A percentile compares a stretch with the other conserved stretches of the same genome.
Evolutionary conservation across 495 filamentous ascomycete genomes (phyloP).

Genomic region (Tuber magnatum): DNA sequence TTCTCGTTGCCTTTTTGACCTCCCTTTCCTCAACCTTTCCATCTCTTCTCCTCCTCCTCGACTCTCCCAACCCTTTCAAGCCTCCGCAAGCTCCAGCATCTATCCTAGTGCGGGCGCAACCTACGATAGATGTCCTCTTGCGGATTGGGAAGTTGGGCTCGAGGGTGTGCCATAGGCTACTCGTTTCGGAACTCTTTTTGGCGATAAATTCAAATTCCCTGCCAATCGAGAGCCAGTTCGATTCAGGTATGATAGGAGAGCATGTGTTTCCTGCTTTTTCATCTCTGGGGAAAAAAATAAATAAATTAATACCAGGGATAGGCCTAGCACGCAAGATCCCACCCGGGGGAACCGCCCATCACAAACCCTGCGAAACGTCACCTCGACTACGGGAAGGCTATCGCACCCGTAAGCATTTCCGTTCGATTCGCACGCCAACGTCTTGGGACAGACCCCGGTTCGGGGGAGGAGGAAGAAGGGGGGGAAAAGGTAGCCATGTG

Average conservation of each 20-base stretch:
- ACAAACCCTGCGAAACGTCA: slow-evolving; percentile 3
- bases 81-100: not conserved
- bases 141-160: not conserved
- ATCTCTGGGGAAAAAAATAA: not conserved
- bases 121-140: slow-evolving; percentile 4
- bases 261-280: not conserved
- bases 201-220: not conserved
- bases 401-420: not conserved
- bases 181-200: not conserved
- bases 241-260: not conserved
- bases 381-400: not conserved
- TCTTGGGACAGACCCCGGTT: slow-evolving; percentile 2
- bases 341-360: not conserved
- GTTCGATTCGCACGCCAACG: not conserved
- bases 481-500: not conserved
- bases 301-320: slow-evolving; percentile 3
- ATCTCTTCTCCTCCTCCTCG: not conserved
- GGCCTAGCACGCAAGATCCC: not conserved
- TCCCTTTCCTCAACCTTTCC: not conserved
- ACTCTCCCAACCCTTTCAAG: not conserved
- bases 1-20: not conserved
- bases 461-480: not conserved
- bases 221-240: not conserved
- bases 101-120: not conserved
- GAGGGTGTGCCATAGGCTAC: not conserved